phyloP scores from a whole-genome alignment of 1,284 basidiomycete species.

The Ustilago lituana region DNA sequence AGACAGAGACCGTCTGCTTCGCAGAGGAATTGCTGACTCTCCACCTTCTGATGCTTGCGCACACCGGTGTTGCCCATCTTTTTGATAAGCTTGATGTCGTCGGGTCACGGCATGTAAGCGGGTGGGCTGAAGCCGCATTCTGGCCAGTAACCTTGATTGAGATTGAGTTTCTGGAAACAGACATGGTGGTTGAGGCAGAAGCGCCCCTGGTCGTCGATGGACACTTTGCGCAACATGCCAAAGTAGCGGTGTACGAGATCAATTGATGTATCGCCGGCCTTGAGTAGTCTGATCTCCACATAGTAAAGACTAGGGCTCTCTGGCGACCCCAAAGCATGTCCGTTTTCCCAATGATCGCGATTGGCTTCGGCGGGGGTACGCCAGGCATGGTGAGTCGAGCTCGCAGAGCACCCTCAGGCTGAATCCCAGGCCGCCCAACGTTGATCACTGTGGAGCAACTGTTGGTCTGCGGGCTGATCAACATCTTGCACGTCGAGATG shows the following conservation, averaged over 20 bases:
- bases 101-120: constrained; percentile 9
- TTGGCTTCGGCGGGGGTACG: constrained; percentile 33
- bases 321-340: constrained; percentile 47
- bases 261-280: neutral
- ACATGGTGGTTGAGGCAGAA: constrained; percentile 52
- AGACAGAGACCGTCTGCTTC: constrained; percentile 44
- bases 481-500: constrained; percentile 1
- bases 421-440: constrained; percentile 17
- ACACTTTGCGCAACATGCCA: constrained; percentile 57
- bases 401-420: constrained; percentile 19
- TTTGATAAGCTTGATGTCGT: constrained; percentile 48
- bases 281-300: constrained; percentile 22
- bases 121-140: constrained; percentile 36
- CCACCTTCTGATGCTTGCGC: constrained; percentile 53
- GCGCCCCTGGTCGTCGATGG: constrained; percentile 37
- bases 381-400: constrained; percentile 9
- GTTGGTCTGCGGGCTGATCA: constrained; percentile 18
- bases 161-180: constrained; percentile 47
- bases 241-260: constrained; percentile 44
- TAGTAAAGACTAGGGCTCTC: constrained; percentile 46
- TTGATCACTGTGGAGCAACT: constrained; percentile 23
- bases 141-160: constrained; percentile 56
- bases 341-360: constrained; percentile 46
- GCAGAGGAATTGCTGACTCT: constrained; percentile 33
- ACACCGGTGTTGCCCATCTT: constrained; percentile 49